Conservation (phyloP, 306 rosid genomes). For the Castanopsis chinensis region DNA sequence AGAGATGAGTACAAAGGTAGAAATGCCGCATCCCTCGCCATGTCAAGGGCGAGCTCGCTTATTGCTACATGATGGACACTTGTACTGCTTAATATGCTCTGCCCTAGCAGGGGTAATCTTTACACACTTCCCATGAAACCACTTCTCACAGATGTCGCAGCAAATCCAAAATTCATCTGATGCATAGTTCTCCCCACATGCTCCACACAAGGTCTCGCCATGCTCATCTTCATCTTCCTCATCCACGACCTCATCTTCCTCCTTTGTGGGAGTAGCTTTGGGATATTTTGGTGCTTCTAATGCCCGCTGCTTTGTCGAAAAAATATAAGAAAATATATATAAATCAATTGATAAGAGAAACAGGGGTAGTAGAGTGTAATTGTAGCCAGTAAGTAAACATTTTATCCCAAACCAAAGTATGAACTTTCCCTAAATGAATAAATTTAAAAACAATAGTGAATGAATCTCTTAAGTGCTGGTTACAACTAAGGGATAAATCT, state of each 20-base stretch:
- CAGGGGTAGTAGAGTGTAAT: not conserved
- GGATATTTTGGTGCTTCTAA: slow-evolving; percentile 53
- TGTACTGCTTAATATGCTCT: slow-evolving; percentile 89
- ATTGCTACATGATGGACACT: slow-evolving; percentile 95
- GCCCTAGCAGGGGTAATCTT: slow-evolving; percentile 94
- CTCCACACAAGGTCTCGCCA: slow-evolving; percentile 87
- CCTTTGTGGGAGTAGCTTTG: slow-evolving; percentile 42
- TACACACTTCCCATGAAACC: slow-evolving; percentile 97
- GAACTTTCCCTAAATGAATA: not conserved
- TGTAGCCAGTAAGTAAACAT: not conserved
- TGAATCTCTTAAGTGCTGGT: not conserved
- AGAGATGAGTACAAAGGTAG: slow-evolving; percentile 13
- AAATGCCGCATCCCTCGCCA: not conserved
- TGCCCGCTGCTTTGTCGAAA: slow-evolving; percentile 44
- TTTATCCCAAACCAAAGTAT: not conserved
- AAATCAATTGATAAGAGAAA: slow-evolving; percentile 2
- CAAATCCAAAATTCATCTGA: slow-evolving; percentile 94
- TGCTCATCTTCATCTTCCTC: slow-evolving; percentile 86
- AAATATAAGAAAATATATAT: slow-evolving; percentile 15
- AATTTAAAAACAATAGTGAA: not conserved
- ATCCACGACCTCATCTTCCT: slow-evolving; percentile 65
- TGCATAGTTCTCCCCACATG: slow-evolving; percentile 81
- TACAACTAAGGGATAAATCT: not conserved
- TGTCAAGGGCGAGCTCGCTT: slow-evolving; percentile 73
- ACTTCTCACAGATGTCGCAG: slow-evolving; percentile 86